Base-by-base conservation (phyloP, 352 stramenopile species). In the Phytophthora melonis region DNA sequence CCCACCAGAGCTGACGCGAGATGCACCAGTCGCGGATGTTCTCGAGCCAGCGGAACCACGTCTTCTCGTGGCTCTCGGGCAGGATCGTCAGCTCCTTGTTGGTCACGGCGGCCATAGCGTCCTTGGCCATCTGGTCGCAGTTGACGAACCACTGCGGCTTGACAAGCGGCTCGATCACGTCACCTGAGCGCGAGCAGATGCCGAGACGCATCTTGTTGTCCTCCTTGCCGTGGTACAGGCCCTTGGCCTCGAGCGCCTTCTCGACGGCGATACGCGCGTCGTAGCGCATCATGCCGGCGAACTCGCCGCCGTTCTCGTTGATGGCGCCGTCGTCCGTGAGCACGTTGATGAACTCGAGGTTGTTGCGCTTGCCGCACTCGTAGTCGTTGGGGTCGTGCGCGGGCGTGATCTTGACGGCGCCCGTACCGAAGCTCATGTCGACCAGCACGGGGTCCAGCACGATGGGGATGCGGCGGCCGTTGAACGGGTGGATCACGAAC, bases 1-100 rank as follows among this genome's bases (percentile, higher is more conserved):
- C 98, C 98, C 98, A 99, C 98, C 98, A 99, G 34, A 99, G 82
- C 81, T 99, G 98, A 63, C 98, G 90, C 32, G 96, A 99, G 47
- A 99, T 97, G 83, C 98, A 99, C 98, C 98, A 99, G 85, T 99
- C 98, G 70, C 98, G 96, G 76, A 99, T 99, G 77, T 99, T 98
- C 54, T 98, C 95, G 19, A 99, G 88, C 97, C 98, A 99, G 63
- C 97, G 97, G 74, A 98, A 97, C 93, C 95, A 98, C 49, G 94
- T 98, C 75, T 99, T 98, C 80, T 99, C 97, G 80, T 97, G 90
- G 3, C 78, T 81, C 69, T 93, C 88, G 0, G 90, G 90, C 25
- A 95, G 61, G 66, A 97, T 95, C 63, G 56, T 90, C 5, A 97
- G 77, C n/a, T 95, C 84, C 68, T 94, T 93, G 61, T 87, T 90